Percentiles rank a stretch among this genome's conserved stretches.
Evolutionary conservation across 257 asterid genomes (phyloP).

Genomic region (Leptodermis oblonga): DNA sequence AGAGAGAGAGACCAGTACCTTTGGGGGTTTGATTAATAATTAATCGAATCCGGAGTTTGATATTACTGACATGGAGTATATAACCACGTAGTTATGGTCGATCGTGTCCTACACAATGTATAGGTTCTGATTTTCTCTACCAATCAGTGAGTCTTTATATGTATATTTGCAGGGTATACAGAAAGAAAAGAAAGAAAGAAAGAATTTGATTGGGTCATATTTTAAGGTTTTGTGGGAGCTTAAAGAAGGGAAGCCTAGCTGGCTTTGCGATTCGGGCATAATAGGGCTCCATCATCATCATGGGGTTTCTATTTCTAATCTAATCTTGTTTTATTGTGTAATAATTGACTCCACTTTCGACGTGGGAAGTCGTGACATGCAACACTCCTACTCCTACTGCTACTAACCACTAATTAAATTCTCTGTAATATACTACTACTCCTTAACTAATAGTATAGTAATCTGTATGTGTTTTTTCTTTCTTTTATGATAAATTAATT

Average conservation of each 20-base stretch:
- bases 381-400: too few relatives aligned
- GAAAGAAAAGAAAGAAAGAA: too few relatives aligned
- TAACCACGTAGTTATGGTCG: neutral
- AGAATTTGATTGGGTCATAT: too few relatives aligned
- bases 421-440: too few relatives aligned
- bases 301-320: conserved; percentile 27
- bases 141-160: too few relatives aligned
- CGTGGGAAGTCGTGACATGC: conserved; percentile 15
- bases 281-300: neutral
- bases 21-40: neutral
- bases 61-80: too few relatives aligned
- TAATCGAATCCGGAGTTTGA: too few relatives aligned
- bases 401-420: too few relatives aligned
- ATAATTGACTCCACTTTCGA: conserved; percentile 28
- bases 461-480: neutral
- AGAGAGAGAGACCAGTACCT: neutral
- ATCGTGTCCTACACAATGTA: neutral
- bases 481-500: neutral
- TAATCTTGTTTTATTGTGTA: conserved; percentile 9
- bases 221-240: conserved; percentile 17
- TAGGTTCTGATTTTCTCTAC: too few relatives aligned
- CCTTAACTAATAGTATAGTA: too few relatives aligned
- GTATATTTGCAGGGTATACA: neutral
- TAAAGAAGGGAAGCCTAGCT: conserved; percentile 33
- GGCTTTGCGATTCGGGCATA: conserved; percentile 38